These are phyloP conservation scores for Hemerocallis citrina DNA, from an alignment of 106 monocot species.

Conservation along the genomic window DNA sequence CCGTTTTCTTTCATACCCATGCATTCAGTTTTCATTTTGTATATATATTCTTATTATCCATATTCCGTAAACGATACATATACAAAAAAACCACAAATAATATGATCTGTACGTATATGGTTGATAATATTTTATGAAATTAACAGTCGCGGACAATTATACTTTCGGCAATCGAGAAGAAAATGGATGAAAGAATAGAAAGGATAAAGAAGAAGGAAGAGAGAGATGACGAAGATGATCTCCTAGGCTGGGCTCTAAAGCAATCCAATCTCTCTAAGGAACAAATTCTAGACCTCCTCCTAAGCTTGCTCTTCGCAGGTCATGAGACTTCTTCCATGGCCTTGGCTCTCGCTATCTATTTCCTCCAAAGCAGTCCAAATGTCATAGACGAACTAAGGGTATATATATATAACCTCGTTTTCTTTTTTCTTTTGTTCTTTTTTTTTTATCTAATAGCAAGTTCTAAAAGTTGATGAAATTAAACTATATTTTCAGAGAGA, in stretches of 20 bases:
- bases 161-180: constrained; percentile 55
- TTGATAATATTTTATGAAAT: too few relatives aligned
- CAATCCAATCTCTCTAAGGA: constrained; percentile 67
- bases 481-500: constrained; percentile 15
- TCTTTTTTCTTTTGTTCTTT: too few relatives aligned
- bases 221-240: constrained; percentile 51
- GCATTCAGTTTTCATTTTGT: too few relatives aligned
- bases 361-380: constrained; percentile 56
- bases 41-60: too few relatives aligned
- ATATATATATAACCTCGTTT: too few relatives aligned
- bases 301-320: constrained; percentile 94
- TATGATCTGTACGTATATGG: too few relatives aligned
- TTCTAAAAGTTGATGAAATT: too few relatives aligned
- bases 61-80: neutral
- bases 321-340: constrained; percentile 91
- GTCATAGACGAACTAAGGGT: constrained; percentile 55
- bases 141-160: constrained; percentile 71
- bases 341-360: constrained; percentile 65
- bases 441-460: too few relatives aligned
- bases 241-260: constrained; percentile 62
- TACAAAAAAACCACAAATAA: too few relatives aligned
- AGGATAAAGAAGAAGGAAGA: neutral
- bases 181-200: constrained; percentile 51
- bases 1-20: too few relatives aligned
- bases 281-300: constrained; percentile 77